phyloP scores from a whole-genome alignment of 225 moss, liverwort and hornwort species.

The Marchantia paleacea region DNA sequence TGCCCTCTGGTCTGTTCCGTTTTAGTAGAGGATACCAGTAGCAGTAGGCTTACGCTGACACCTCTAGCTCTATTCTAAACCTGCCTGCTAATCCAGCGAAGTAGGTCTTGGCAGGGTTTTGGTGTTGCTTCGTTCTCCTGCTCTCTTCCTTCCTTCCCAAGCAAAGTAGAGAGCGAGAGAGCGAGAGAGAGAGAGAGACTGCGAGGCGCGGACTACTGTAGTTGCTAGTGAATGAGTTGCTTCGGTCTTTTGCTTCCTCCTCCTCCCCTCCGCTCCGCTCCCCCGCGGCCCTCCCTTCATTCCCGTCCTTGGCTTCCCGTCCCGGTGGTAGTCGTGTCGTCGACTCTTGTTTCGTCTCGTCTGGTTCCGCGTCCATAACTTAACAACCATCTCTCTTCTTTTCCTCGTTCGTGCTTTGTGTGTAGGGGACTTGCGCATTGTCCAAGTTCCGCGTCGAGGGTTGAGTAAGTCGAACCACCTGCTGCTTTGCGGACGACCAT shows the following conservation, averaged over 20 bases:
- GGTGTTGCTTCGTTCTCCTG: not conserved
- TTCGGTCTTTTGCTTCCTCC: not conserved
- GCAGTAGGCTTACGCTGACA: no score
- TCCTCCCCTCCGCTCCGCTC: not conserved
- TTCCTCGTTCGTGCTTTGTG: constrained; percentile 1
- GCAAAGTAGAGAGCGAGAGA: not conserved
- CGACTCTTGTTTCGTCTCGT: not conserved
- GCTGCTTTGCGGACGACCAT: not conserved
- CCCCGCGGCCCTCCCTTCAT: not conserved
- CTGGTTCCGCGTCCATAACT: not conserved
- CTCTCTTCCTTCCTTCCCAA: not conserved
- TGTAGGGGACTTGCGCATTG: constrained; percentile 4
- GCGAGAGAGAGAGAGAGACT: not conserved
- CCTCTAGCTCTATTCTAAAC: not conserved
- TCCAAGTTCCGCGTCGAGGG: not conserved
- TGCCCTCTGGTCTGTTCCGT: no score
- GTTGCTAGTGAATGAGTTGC: no score
- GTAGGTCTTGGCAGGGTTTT: not conserved
- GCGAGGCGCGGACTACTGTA: no score
- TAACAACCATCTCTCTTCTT: constrained; percentile 9
- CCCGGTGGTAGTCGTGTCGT: not conserved
- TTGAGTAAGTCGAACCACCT: not conserved
- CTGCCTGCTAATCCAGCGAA: not conserved
- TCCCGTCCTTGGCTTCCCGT: not conserved
- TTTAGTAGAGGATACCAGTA: no score